Percentiles rank a stretch among this genome's conserved stretches.
phyloP scores from a whole-genome alignment of 768 basidiomycete genomes.

The Agrocybe chaxingu region DNA sequence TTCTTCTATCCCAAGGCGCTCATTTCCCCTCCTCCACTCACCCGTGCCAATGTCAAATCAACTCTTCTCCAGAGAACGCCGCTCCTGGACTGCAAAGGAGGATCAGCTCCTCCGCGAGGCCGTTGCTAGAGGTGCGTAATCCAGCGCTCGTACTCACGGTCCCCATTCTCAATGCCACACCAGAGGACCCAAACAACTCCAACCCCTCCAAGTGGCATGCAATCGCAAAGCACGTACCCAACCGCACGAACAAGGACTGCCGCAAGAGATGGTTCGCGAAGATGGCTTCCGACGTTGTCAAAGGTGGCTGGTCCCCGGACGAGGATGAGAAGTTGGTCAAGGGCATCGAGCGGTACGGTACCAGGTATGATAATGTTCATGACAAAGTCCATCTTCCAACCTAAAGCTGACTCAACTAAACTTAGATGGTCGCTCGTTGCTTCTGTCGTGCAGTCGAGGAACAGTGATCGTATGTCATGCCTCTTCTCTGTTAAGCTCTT shows the following conservation, averaged over 20 bases:
- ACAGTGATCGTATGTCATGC: constrained; percentile 51
- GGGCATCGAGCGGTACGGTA: constrained; percentile 55
- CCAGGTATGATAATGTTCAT: constrained; percentile 33
- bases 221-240: constrained; percentile 59
- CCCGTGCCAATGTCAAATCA: constrained; percentile 14
- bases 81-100: constrained; percentile 51
- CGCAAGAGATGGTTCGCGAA: constrained; percentile 63
- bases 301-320: constrained; percentile 60
- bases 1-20: constrained; percentile 19
- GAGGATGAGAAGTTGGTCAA: constrained; percentile 56
- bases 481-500: constrained; percentile 1
- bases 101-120: constrained; percentile 51
- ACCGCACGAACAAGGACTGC: constrained; percentile 63
- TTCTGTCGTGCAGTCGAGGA: constrained; percentile 51
- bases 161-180: constrained; percentile 12
- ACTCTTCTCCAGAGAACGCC: constrained; percentile 44
- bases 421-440: constrained; percentile 57
- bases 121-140: constrained; percentile 40
- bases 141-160: not conserved
- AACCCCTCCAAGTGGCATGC: constrained; percentile 63
- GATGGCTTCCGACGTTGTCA: constrained; percentile 61
- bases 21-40: constrained; percentile 15
- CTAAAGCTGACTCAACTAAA: constrained; percentile 5
- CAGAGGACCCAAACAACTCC: constrained; percentile 55
- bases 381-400: not conserved